Conservation (phyloP, 768 basidiomycete genomes). For the Rubroboletus satanas region DNA sequence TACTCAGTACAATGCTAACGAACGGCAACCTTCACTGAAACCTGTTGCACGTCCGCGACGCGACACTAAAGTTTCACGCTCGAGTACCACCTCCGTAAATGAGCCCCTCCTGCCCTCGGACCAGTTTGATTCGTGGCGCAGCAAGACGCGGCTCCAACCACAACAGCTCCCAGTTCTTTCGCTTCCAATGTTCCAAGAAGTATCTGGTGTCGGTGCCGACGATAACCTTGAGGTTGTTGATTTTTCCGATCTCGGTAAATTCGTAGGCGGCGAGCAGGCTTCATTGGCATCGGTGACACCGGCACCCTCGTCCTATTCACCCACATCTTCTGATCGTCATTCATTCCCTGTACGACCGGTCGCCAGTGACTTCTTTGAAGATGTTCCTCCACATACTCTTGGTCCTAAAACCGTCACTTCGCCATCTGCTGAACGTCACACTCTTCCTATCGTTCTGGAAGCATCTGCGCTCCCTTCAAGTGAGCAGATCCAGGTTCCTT, state of each 20-base stretch:
- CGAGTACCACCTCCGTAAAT: constrained; percentile 11
- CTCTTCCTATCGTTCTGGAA: constrained; percentile 17
- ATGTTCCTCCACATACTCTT: constrained; percentile 31
- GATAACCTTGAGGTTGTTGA: constrained; percentile 78
- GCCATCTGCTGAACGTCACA: constrained; percentile 14
- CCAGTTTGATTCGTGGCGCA: constrained; percentile 66
- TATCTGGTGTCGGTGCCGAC: constrained; percentile 42
- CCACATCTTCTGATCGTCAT: constrained; percentile 17
- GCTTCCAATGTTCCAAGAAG: constrained; percentile 31
- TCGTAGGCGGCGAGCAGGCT: constrained; percentile 44
- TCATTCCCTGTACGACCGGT: constrained; percentile 44
- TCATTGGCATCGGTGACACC: constrained; percentile 7
- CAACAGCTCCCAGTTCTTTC: constrained; percentile 33
- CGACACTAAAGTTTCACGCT: constrained; percentile 8
- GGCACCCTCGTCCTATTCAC: constrained; percentile 18
- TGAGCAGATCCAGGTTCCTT: constrained; percentile 8
- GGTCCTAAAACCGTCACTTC: constrained; percentile 36
- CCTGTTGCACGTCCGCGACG: constrained; percentile 24
- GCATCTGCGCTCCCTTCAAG: constrained; percentile 1
- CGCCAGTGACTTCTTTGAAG: constrained; percentile 75
- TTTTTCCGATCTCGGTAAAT: constrained; percentile 71
- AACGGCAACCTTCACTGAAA: constrained; percentile 35
- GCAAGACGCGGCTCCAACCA: constrained; percentile 35
- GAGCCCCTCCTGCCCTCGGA: constrained; percentile 28
- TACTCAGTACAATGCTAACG: constrained; percentile 16